phyloP scores from a whole-genome alignment of 129 eudicot genomes.

The Helichrysum umbraculigerum region DNA sequence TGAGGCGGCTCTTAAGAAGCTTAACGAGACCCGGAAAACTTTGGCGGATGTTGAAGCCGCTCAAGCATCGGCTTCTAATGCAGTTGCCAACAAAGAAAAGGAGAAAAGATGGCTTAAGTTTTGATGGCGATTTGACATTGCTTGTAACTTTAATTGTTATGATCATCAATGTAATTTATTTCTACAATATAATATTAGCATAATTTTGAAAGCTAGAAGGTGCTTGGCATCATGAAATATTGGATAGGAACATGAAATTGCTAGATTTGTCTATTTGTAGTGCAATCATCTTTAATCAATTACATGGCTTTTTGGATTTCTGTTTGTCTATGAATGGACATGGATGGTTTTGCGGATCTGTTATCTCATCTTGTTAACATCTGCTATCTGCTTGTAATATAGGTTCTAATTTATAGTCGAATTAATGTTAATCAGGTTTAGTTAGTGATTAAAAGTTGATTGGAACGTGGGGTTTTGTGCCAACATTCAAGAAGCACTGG shows the following conservation, averaged over 20 bases:
- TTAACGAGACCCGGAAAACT: constrained; percentile 60
- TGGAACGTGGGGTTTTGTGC: neutral
- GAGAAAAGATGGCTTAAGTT: constrained; percentile 97
- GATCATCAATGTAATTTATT: neutral
- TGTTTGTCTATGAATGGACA: neutral
- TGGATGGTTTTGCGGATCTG: constrained; percentile 1
- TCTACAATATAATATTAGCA: neutral
- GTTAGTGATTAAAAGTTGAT: no score
- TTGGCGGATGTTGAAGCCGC: constrained; percentile 76
- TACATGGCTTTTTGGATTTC: neutral
- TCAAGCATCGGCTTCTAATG: constrained; percentile 75
- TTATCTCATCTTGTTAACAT: constrained; percentile 9
- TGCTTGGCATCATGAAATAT: neutral
- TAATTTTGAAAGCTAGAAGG: neutral
- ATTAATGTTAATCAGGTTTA: neutral
- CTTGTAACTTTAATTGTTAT: constrained; percentile 22
- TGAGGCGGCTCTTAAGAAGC: constrained; percentile 82
- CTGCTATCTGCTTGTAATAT: neutral
- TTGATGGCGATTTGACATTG: constrained; percentile 30
- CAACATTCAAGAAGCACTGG: neutral
- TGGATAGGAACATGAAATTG: neutral
- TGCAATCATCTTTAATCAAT: neutral
- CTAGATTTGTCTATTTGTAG: neutral
- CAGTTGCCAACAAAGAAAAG: constrained; percentile 68
- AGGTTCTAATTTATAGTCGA: neutral